phyloP scores from a whole-genome alignment of 805 yeast species.

The Candida railenensis region DNA sequence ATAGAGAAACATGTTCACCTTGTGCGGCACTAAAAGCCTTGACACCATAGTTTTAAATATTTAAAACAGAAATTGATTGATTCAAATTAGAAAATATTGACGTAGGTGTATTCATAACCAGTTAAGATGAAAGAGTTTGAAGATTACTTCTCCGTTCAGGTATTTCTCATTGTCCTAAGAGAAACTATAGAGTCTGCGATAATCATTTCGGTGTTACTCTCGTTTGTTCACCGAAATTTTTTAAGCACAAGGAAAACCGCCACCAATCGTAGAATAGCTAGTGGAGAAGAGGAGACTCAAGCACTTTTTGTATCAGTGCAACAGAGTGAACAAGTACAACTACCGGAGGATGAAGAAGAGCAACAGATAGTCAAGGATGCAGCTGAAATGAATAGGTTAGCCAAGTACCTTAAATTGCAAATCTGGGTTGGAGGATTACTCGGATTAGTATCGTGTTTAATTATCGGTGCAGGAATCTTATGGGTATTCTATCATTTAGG shows the following conservation, averaged over 20 bases:
- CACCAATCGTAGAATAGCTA: too few relatives aligned
- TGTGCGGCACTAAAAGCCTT: background rate
- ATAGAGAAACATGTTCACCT: background rate
- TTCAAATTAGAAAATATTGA: too few relatives aligned
- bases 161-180: constrained; percentile 69
- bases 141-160: constrained; percentile 66
- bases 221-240: constrained; percentile 63
- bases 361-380: constrained; percentile 3
- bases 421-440: constrained; percentile 45
- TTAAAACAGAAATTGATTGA: background rate
- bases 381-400: background rate
- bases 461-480: constrained; percentile 40
- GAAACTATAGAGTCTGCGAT: constrained; percentile 76
- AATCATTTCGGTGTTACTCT: constrained; percentile 67
- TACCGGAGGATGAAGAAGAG: background rate
- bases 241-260: constrained; percentile 5
- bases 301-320: too few relatives aligned
- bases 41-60: background rate
- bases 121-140: constrained; percentile 9
- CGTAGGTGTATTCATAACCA: background rate
- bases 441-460: constrained; percentile 38
- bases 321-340: background rate
- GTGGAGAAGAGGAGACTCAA: too few relatives aligned
- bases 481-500: constrained; percentile 41
- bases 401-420: constrained; percentile 30